phyloP scores from a whole-genome alignment of 306 rosid species.

The Phaseolus lunatus region DNA sequence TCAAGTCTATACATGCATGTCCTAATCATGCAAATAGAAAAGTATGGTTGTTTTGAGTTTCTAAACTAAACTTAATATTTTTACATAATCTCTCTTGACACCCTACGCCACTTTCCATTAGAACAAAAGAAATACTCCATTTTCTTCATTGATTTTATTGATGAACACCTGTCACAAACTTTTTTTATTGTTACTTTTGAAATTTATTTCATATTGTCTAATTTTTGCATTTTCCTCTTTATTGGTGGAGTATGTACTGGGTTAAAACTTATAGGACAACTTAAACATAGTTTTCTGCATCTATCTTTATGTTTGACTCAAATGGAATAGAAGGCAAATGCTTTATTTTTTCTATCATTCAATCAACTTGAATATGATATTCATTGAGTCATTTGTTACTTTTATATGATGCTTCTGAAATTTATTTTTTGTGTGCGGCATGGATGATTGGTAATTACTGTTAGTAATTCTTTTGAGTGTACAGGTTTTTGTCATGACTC shows the following conservation, averaged over 20 bases:
- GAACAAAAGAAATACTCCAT: not conserved
- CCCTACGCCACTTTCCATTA: not conserved
- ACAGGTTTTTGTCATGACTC: constrained; percentile 94
- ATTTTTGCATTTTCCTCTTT: constrained; percentile 9
- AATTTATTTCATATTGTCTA: constrained; percentile 15
- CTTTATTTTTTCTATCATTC: not conserved
- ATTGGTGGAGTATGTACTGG: not conserved
- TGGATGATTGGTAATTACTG: not conserved
- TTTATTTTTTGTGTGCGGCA: constrained; percentile 4
- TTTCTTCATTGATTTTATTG: constrained; percentile 4
- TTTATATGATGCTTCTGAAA: constrained; percentile 22
- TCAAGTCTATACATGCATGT: not conserved
- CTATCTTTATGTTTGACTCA: not conserved
- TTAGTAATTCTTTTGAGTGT: constrained; percentile 35
- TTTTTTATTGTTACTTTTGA: not conserved
- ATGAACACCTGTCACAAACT: not conserved
- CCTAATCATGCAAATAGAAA: not conserved
- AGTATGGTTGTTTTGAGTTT: not conserved
- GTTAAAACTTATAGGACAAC: not conserved
- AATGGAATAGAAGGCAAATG: not conserved
- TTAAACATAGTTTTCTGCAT: not conserved
- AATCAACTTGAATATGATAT: not conserved
- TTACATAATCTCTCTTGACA: not conserved
- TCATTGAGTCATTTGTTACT: not conserved
- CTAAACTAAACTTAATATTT: not conserved